Evolutionary conservation across 2,329 filamentous ascomycete genomes (phyloP).

Genomic region (Aspergillus phoenicis): DNA sequence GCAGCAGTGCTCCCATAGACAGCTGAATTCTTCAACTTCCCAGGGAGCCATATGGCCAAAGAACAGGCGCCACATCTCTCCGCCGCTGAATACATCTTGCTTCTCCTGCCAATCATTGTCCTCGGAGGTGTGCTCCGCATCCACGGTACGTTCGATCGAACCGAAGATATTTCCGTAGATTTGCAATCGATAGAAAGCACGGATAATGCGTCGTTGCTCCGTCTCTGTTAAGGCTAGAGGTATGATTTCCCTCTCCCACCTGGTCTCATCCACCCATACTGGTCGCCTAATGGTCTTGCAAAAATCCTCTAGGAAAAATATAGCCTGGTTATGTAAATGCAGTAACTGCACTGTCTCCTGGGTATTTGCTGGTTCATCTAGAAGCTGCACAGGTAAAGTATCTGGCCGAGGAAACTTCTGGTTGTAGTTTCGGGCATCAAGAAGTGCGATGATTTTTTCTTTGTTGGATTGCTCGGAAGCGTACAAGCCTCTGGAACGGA

Average conservation of each 20-base stretch:
- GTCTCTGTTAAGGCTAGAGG: conserved; percentile 12
- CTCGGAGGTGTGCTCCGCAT: not conserved
- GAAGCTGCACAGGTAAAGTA: not conserved
- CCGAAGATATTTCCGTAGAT: conserved; percentile 21
- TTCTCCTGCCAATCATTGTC: not conserved
- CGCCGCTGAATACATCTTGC: not conserved
- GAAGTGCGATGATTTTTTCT: conserved; percentile 18
- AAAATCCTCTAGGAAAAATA: conserved; percentile 15
- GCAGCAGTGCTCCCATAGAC: conserved; percentile 18
- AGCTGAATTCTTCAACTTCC: conserved; percentile 26
- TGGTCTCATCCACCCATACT: not conserved
- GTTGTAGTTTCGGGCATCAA: conserved; percentile 22
- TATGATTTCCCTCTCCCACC: conserved; percentile 5
- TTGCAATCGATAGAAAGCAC: conserved; percentile 25
- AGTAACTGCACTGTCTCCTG: conserved; percentile 16
- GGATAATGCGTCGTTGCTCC: conserved; percentile 18
- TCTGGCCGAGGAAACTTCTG: conserved; percentile 16
- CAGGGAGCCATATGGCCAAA: conserved; percentile 25
- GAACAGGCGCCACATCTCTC: conserved; percentile 20
- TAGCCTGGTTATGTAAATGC: conserved; percentile 4
- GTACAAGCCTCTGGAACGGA: conserved; percentile 21
- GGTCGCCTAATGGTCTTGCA: not conserved
- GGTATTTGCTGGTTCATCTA: conserved; percentile 3
- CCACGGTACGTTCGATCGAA: not conserved
- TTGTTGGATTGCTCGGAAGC: not conserved